These are phyloP conservation scores for Scutellaria barbata DNA, from an alignment of 257 asterid genomes.

Conservation along the genomic window DNA sequence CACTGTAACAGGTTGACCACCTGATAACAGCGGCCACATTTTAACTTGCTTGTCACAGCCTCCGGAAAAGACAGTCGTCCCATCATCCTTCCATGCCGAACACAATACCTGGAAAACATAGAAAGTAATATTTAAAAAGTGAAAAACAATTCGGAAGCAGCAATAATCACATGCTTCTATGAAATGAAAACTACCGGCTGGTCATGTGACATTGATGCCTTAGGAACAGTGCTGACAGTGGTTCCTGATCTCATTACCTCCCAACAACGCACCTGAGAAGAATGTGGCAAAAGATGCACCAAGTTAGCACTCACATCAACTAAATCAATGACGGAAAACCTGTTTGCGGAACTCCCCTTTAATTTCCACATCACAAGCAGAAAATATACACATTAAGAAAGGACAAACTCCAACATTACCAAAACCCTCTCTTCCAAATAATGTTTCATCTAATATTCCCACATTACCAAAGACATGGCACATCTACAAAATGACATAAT, in stretches of 20 bases:
- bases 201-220: conserved; percentile 84
- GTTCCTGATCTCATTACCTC: conserved; percentile 74
- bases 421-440: background rate
- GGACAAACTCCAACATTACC: background rate
- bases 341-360: background rate
- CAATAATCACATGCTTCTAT: conserved; percentile 9
- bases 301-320: conserved; percentile 16
- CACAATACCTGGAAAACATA: conserved; percentile 74
- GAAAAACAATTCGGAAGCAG: conserved; percentile 5
- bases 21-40: conserved; percentile 91
- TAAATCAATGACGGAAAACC: background rate
- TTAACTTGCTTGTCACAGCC: conserved; percentile 99
- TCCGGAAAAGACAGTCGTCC: conserved; percentile 93
- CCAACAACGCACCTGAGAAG: conserved; percentile 91
- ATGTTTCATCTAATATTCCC: background rate
- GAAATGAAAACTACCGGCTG: conserved; percentile 63
- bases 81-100: conserved; percentile 97
- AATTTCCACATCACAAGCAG: background rate
- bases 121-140: conserved; percentile 23
- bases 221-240: conserved; percentile 63
- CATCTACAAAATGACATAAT: no score
- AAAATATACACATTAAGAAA: conserved; percentile 15
- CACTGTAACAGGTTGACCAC: conserved; percentile 82
- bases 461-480: background rate
- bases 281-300: background rate